A percentile compares a stretch with the other conserved stretches of the same genome.
Evolutionary conservation across 2,329 filamentous ascomycete genomes (phyloP).

Genomic region (Elsinoe fawcettii): DNA sequence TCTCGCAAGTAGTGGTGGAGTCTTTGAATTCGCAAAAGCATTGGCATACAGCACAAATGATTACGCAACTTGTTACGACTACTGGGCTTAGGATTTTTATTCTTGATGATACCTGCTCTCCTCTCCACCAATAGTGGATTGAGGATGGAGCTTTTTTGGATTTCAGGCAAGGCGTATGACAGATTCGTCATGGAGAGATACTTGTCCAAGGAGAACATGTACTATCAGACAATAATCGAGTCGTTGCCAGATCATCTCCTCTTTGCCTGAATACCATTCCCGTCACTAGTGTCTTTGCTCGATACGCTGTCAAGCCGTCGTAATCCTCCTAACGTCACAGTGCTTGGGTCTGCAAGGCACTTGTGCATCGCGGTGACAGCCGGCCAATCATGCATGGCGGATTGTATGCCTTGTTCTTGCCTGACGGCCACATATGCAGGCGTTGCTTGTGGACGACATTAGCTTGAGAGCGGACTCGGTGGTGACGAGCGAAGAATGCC

Average conservation of each 20-base stretch:
- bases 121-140: background rate
- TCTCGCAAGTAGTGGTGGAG: background rate
- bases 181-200: background rate
- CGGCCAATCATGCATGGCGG: background rate
- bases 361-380: background rate
- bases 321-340: background rate
- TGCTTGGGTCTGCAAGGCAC: background rate
- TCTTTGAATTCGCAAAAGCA: background rate
- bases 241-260: background rate
- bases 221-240: background rate
- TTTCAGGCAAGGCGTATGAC: background rate
- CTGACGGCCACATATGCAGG: background rate
- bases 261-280: background rate
- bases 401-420: background rate
- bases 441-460: background rate
- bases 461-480: background rate
- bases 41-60: background rate
- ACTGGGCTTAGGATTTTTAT: constrained; percentile 1
- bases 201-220: background rate
- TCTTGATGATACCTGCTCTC: constrained; percentile 11
- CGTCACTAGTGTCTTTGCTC: background rate
- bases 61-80: background rate
- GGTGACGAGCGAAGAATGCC: background rate
- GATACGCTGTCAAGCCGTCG: background rate
- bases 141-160: constrained; percentile 10